A percentile compares a stretch with the other conserved stretches of the same genome.
phyloP scores from a whole-genome alignment of 192 early-diverging fungal genomes.

The Coemansia sp. region DNA sequence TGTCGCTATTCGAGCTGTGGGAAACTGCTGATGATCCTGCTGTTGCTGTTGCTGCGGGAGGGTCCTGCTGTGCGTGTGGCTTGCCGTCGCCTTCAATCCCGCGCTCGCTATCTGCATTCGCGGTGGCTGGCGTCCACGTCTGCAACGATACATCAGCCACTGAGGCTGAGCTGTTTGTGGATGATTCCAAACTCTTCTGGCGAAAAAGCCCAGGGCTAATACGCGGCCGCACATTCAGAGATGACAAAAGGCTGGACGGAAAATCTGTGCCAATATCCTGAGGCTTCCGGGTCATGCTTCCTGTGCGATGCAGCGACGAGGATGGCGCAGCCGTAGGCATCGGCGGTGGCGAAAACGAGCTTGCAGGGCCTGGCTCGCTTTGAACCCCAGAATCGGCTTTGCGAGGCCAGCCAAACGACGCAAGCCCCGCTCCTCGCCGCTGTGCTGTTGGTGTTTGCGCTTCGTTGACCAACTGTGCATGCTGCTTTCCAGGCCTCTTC shows the following conservation, averaged over 20 bases:
- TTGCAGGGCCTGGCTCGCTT: neutral
- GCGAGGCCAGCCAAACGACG: conserved; percentile 32
- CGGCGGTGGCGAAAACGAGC: conserved; percentile 10
- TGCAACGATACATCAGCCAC: conserved; percentile 29
- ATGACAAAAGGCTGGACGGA: conserved; percentile 33
- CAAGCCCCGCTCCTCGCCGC: conserved; percentile 41
- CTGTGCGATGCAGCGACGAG: conserved; percentile 3
- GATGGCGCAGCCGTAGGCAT: conserved; percentile 11
- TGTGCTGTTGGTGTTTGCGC: conserved; percentile 34
- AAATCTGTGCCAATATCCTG: conserved; percentile 12
- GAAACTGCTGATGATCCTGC: neutral
- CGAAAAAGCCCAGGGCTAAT: conserved; percentile 26
- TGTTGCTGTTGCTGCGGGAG: neutral
- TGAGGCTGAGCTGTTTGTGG: conserved; percentile 48
- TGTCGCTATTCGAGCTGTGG: neutral
- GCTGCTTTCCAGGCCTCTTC: conserved; percentile 16
- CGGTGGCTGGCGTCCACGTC: conserved; percentile 41
- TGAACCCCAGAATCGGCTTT: conserved; percentile 1
- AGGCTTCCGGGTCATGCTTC: conserved; percentile 10
- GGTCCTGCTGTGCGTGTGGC: conserved; percentile 2
- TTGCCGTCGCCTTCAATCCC: conserved; percentile 15
- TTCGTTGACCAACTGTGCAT: conserved; percentile 14
- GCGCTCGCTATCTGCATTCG: conserved; percentile 28
- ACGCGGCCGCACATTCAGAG: conserved; percentile 29
- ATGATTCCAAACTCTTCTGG: conserved; percentile 23